Percentiles rank a stretch among this genome's conserved stretches.
Evolutionary conservation across 371 early-diverging fungal genomes (phyloP).

Genomic region (Mortierella sp.): DNA sequence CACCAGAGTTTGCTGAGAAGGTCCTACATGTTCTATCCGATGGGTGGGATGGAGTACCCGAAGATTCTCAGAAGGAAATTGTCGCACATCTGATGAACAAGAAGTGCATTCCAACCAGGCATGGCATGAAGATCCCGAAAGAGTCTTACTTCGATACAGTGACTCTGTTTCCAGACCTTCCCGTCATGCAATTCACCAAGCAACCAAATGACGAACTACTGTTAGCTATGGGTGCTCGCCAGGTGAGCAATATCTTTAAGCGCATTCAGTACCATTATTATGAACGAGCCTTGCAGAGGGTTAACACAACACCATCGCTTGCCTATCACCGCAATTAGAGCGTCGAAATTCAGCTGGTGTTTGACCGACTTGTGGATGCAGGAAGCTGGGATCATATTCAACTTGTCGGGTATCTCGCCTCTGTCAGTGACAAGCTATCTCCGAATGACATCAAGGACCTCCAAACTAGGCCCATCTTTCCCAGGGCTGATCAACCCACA

Average conservation of each 20-base stretch:
- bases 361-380: slow-evolving; percentile 81
- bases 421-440: slow-evolving; percentile 72
- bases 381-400: slow-evolving; percentile 91
- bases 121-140: slow-evolving; percentile 73
- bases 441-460: slow-evolving; percentile 71
- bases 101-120: slow-evolving; percentile 78
- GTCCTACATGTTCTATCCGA: slow-evolving; percentile 66
- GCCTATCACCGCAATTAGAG: slow-evolving; percentile 57
- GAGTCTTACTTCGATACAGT: slow-evolving; percentile 85
- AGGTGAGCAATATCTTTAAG: slow-evolving; percentile 49
- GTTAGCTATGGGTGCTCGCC: slow-evolving; percentile 82
- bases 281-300: too few species aligned
- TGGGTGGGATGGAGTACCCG: slow-evolving; percentile 59
- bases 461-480: slow-evolving; percentile 77
- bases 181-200: slow-evolving; percentile 68
- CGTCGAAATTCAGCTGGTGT: slow-evolving; percentile 87
- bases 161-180: slow-evolving; percentile 86
- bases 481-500: slow-evolving; percentile 37
- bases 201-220: slow-evolving; percentile 71
- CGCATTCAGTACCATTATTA: neutral
- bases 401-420: slow-evolving; percentile 82
- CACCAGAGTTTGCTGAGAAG: slow-evolving; percentile 73
- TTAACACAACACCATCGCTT: too few species aligned
- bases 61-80: slow-evolving; percentile 59
- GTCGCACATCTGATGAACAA: slow-evolving; percentile 58